These are phyloP conservation scores for Melaleuca alternifolia DNA, from an alignment of 345 rosid species.

Conservation along the genomic window DNA sequence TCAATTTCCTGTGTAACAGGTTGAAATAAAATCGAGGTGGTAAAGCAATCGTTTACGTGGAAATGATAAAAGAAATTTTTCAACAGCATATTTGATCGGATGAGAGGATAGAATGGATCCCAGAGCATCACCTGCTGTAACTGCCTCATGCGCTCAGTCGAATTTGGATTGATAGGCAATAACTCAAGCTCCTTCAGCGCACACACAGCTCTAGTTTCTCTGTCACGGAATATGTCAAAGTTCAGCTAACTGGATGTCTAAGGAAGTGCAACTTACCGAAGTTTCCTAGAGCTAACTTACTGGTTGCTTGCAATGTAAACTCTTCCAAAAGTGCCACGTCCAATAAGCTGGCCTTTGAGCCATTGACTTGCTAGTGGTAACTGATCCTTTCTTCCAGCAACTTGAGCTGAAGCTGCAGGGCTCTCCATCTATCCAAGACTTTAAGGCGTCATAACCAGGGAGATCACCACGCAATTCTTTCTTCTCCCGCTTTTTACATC, in stretches of 20 bases:
- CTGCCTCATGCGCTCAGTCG: constrained; percentile 2
- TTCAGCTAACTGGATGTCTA: background rate
- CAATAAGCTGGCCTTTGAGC: constrained; percentile 59
- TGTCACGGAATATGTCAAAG: background rate
- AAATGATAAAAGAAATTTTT: background rate
- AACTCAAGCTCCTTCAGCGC: constrained; percentile 4
- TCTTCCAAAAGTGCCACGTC: constrained; percentile 71
- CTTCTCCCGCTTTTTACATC: background rate
- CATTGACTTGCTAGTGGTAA: constrained; percentile 10
- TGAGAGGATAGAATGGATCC: background rate
- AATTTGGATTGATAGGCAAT: background rate
- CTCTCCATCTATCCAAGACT: background rate
- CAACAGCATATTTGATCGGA: background rate
- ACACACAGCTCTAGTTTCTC: constrained; percentile 5
- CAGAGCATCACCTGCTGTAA: background rate
- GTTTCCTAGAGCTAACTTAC: constrained; percentile 3
- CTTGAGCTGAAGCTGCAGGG: background rate
- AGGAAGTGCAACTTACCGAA: background rate
- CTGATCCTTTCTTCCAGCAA: background rate
- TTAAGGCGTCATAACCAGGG: background rate
- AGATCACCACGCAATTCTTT: background rate
- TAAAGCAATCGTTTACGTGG: background rate
- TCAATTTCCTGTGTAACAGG: background rate
- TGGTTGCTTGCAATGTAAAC: constrained; percentile 73
- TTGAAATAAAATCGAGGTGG: background rate